phyloP scores from a whole-genome alignment of 352 stramenopile species.

The Phytophthora hibernalis region DNA sequence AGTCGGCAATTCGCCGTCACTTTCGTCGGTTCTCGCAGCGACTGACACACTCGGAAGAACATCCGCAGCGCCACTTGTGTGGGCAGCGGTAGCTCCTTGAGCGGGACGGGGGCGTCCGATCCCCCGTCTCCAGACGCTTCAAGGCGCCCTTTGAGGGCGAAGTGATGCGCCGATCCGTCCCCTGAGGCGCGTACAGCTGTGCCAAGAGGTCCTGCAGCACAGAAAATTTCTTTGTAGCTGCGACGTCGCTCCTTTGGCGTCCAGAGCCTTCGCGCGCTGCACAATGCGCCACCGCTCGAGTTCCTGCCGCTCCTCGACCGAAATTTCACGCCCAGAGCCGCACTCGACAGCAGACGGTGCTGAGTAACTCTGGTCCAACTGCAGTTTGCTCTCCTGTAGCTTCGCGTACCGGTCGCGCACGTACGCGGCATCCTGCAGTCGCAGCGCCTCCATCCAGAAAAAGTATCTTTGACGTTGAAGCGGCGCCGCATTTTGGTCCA shows the following conservation, averaged over 20 bases:
- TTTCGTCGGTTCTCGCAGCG: slow-evolving; percentile 42
- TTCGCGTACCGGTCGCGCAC: slow-evolving; percentile 59
- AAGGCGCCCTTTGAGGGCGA: slow-evolving; percentile 22
- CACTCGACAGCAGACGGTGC: background rate
- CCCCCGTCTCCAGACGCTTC: slow-evolving; percentile 7
- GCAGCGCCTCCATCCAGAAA: slow-evolving; percentile 65
- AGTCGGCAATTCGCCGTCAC: slow-evolving; percentile 39
- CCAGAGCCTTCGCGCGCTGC: slow-evolving; percentile 32
- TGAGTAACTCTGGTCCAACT: background rate
- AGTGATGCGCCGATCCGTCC: slow-evolving; percentile 15
- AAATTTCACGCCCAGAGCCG: slow-evolving; percentile 6
- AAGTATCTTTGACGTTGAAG: slow-evolving; percentile 26
- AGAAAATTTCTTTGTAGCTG: slow-evolving; percentile 50
- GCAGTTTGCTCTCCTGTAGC: slow-evolving; percentile 32
- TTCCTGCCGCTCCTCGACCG: slow-evolving; percentile 12
- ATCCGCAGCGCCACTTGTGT: slow-evolving; percentile 71
- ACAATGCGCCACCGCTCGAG: slow-evolving; percentile 26
- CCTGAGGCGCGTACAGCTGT: slow-evolving; percentile 31
- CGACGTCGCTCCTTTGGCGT: slow-evolving; percentile 32
- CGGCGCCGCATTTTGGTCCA: background rate
- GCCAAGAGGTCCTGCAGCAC: slow-evolving; percentile 44
- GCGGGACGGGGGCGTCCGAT: slow-evolving; percentile 20
- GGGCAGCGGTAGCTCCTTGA: slow-evolving; percentile 59
- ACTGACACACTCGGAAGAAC: slow-evolving; percentile 76
- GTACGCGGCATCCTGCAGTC: slow-evolving; percentile 50